A percentile compares a stretch with the other conserved stretches of the same genome.
phyloP scores from a whole-genome alignment of 2,329 filamentous ascomycete genomes.

The Pyrenophora seminiperda region DNA sequence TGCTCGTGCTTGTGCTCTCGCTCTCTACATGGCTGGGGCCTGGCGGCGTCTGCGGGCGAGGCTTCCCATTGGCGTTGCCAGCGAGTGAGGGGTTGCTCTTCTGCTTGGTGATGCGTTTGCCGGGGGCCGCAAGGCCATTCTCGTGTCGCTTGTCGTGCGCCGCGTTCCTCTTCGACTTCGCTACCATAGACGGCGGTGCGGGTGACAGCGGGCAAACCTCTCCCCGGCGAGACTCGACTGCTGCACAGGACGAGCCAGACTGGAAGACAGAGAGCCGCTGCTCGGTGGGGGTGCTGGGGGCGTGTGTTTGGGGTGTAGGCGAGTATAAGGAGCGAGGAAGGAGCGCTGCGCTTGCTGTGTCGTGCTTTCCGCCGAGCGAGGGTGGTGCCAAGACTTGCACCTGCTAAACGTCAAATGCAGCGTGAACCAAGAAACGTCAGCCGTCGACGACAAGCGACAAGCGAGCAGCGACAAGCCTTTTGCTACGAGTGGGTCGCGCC shows the following conservation, averaged over 20 bases:
- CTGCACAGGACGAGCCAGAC: constrained; percentile 54
- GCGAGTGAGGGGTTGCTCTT: constrained; percentile 54
- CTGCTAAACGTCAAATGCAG: constrained; percentile 17
- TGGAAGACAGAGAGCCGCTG: constrained; percentile 48
- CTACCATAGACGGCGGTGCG: constrained; percentile 53
- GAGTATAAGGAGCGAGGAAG: constrained; percentile 26
- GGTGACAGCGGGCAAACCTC: constrained; percentile 39
- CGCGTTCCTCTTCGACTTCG: constrained; percentile 53
- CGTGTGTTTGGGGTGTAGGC: constrained; percentile 26
- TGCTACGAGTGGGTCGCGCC: not conserved
- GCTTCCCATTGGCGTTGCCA: constrained; percentile 51
- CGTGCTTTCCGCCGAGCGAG: constrained; percentile 14
- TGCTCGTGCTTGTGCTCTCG: too few species aligned
- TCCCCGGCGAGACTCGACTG: constrained; percentile 50
- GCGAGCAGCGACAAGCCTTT: constrained; percentile 3
- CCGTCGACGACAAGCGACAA: too few species aligned
- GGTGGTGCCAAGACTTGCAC: constrained; percentile 16
- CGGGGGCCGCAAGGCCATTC: constrained; percentile 81
- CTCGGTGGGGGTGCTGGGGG: constrained; percentile 24
- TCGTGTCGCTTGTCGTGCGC: constrained; percentile 71
- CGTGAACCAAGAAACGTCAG: constrained; percentile 9
- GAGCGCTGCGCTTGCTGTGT: constrained; percentile 12
- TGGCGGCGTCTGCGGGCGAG: constrained; percentile 47
- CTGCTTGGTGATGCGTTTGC: constrained; percentile 66
- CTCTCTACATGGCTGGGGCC: constrained; percentile 46